These are phyloP conservation scores for Malus orientalis DNA, from an alignment of 306 rosid species.

Conservation along the genomic window DNA sequence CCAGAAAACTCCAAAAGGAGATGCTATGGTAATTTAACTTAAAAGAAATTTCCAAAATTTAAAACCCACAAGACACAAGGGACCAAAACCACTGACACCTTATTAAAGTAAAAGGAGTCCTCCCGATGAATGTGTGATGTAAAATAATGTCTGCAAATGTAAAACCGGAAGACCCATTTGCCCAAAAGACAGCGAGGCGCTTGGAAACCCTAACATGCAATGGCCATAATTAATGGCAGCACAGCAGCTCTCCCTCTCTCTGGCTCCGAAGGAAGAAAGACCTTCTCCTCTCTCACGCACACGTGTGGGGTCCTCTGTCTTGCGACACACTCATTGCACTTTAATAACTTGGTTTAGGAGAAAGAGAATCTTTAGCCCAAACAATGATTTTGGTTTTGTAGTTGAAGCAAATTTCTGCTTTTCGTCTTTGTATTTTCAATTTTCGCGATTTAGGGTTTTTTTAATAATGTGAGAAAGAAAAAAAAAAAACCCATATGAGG, in stretches of 20 bases:
- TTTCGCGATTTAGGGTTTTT: not conserved
- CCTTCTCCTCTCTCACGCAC: not conserved
- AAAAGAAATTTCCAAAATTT: slow-evolving; percentile 30
- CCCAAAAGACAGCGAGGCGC: slow-evolving; percentile 23
- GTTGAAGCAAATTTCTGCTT: not conserved
- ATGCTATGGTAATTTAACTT: not conserved
- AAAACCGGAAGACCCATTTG: slow-evolving; percentile 30
- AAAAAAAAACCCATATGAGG: too few relatives aligned
- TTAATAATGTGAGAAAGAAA: too few relatives aligned
- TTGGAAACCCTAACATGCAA: slow-evolving; percentile 20
- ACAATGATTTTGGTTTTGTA: not conserved
- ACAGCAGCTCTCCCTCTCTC: slow-evolving; percentile 6
- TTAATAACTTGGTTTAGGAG: slow-evolving; percentile 32
- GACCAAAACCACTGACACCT: slow-evolving; percentile 44
- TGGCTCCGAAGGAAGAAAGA: not conserved
- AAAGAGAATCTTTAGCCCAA: not conserved
- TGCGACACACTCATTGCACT: slow-evolving; percentile 73
- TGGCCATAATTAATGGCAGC: slow-evolving; percentile 31
- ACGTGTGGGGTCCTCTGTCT: slow-evolving; percentile 61
- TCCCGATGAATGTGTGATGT: slow-evolving; percentile 9
- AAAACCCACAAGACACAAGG: slow-evolving; percentile 26
- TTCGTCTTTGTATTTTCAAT: not conserved
- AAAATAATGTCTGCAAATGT: slow-evolving; percentile 18
- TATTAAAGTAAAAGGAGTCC: slow-evolving; percentile 22
- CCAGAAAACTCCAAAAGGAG: slow-evolving; percentile 9